A percentile compares a stretch with the other conserved stretches of the same genome.
phyloP scores from a whole-genome alignment of 2,329 filamentous ascomycete genomes.

The Chalaropsis thielavioides region DNA sequence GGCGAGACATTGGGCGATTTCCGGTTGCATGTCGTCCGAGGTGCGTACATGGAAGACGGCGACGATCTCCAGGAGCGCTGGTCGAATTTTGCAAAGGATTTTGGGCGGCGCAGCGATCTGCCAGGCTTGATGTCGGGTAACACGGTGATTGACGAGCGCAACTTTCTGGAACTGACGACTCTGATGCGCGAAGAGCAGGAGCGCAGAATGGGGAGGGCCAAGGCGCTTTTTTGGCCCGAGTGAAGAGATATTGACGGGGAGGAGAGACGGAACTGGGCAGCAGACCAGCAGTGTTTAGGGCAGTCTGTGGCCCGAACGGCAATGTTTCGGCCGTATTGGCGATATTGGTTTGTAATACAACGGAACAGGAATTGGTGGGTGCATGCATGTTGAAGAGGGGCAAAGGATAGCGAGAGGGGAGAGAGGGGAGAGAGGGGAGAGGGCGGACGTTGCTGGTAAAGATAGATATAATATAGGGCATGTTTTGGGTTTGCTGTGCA shows the following conservation, averaged over 20 bases:
- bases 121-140: constrained; percentile 27
- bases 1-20: background rate
- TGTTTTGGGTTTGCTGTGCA: background rate
- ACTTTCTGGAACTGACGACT: constrained; percentile 18
- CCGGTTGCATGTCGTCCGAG: background rate
- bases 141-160: constrained; percentile 29
- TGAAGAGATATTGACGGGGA: background rate
- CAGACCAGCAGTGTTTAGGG: background rate
- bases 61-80: constrained; percentile 25
- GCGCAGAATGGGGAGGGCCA: background rate
- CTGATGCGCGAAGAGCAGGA: background rate
- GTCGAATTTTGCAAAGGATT: constrained; percentile 27
- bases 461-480: background rate
- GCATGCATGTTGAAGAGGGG: background rate
- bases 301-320: background rate
- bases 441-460: background rate
- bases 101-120: constrained; percentile 21
- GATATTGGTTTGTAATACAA: background rate
- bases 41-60: constrained; percentile 20
- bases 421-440: too few relatives aligned
- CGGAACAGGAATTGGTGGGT: background rate
- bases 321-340: background rate
- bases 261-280: background rate
- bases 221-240: background rate
- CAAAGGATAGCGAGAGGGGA: background rate